Percentiles rank a stretch among this genome's conserved stretches.
Evolutionary conservation across 441 rosid genomes (phyloP).

Genomic region (Hypseocharis bilobata): DNA sequence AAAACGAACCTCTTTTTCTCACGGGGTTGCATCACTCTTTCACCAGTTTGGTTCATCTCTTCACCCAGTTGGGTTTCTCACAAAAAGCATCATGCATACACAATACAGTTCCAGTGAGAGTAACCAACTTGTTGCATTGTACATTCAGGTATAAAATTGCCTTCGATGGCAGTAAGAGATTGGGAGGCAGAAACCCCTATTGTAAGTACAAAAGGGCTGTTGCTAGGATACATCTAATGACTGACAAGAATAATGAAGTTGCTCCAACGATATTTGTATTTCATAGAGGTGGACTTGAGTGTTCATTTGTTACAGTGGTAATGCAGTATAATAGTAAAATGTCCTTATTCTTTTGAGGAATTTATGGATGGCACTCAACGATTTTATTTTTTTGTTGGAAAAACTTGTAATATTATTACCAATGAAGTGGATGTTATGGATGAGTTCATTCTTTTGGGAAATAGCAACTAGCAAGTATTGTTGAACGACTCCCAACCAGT

Average conservation of each 20-base stretch:
- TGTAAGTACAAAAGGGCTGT: slow-evolving; percentile 47
- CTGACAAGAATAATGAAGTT: slow-evolving; percentile 34
- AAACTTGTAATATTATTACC: not conserved
- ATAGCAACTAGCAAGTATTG: too few species aligned
- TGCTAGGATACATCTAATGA: slow-evolving; percentile 28
- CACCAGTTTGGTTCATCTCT: slow-evolving; percentile 27
- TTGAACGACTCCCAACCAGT: too few species aligned
- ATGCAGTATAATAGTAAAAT: slow-evolving; percentile 10
- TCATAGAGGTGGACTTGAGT: slow-evolving; percentile 27
- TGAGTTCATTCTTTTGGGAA: not conserved
- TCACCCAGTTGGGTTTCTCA: slow-evolving; percentile 28
- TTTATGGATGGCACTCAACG: not conserved
- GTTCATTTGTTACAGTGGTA: slow-evolving; percentile 21
- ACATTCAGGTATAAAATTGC: slow-evolving; percentile 34
- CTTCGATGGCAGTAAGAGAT: slow-evolving; percentile 32
- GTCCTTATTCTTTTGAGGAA: not conserved
- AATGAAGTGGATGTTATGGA: not conserved
- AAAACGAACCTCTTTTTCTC: slow-evolving; percentile 16
- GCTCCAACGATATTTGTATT: slow-evolving; percentile 23
- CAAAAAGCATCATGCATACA: slow-evolving; percentile 19
- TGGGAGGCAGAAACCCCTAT: slow-evolving; percentile 19
- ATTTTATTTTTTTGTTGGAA: not conserved
- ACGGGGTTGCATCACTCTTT: slow-evolving; percentile 28
- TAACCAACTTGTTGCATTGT: slow-evolving; percentile 32
- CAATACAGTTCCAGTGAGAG: slow-evolving; percentile 23